phyloP scores from a whole-genome alignment of 495 filamentous ascomycete genomes.

The Parathielavia hyrcaniae region DNA sequence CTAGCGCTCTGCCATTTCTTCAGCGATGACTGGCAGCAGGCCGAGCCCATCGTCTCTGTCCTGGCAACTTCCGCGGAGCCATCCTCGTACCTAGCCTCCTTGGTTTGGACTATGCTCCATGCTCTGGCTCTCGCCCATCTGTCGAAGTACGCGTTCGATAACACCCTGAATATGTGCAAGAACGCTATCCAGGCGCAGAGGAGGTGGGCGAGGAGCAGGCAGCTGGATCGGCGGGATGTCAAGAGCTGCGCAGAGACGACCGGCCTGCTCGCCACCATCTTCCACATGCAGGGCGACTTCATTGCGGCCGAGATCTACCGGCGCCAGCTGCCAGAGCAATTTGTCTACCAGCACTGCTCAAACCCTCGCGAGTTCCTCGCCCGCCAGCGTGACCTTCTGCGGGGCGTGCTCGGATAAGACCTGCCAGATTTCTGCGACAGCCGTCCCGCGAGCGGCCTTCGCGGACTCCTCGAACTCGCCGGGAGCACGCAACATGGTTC shows the following conservation, averaged over 20 bases:
- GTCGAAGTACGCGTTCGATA: not conserved
- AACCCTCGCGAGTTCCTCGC: not conserved
- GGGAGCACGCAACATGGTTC: not conserved
- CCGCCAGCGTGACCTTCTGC: not conserved
- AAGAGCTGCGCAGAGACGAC: not conserved
- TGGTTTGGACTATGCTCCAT: constrained; percentile 1
- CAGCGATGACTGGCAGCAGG: not conserved
- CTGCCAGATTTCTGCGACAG: not conserved
- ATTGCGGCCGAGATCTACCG: not conserved
- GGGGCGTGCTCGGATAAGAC: not conserved
- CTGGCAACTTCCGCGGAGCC: not conserved
- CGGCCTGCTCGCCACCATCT: not conserved
- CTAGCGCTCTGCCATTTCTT: not conserved
- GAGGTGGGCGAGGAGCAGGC: not conserved
- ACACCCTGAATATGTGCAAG: not conserved
- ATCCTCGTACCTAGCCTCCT: not conserved
- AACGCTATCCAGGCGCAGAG: not conserved
- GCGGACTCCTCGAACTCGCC: not conserved
- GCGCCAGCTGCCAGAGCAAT: not conserved
- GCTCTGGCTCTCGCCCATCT: not conserved
- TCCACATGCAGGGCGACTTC: not conserved
- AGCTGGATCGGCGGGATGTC: not conserved
- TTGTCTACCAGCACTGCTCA: not conserved
- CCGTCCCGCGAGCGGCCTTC: not conserved
- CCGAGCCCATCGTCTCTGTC: not conserved